Evolutionary conservation across 73 alveolate genomes (phyloP).

Genomic region (Strombidium stylifer): DNA sequence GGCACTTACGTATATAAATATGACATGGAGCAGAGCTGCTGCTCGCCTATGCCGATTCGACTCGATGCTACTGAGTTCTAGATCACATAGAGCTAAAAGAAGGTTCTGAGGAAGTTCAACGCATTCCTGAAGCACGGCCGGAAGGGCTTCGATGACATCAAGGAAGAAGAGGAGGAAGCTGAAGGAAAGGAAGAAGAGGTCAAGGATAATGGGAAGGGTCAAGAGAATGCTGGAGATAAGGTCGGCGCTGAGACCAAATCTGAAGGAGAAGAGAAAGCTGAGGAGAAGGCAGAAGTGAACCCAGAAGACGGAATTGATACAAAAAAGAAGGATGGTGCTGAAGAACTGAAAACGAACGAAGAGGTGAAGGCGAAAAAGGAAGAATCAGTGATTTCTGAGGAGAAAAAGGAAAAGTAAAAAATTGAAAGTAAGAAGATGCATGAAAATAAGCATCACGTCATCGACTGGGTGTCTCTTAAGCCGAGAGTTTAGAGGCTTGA

Average conservation of each 20-base stretch:
- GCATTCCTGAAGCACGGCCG: slow-evolving; percentile 75
- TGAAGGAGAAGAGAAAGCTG: not conserved
- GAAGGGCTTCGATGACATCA: slow-evolving; percentile 45
- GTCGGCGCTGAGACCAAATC: not conserved
- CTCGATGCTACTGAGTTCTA: slow-evolving; percentile 69
- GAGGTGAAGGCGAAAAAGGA: too few species aligned
- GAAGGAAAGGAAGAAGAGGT: not conserved
- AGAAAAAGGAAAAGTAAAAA: too few species aligned
- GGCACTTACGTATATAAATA: slow-evolving; percentile 79
- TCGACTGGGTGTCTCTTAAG: too few species aligned
- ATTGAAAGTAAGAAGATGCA: too few species aligned
- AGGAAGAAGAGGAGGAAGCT: slow-evolving; percentile 21
- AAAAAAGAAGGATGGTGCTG: not conserved
- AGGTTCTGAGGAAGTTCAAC: slow-evolving; percentile 84
- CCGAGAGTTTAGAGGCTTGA: too few species aligned
- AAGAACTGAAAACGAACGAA: not conserved
- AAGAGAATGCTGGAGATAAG: not conserved
- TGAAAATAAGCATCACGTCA: too few species aligned
- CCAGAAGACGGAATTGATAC: slow-evolving; percentile 1
- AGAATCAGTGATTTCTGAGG: too few species aligned
- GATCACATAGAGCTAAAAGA: slow-evolving; percentile 66
- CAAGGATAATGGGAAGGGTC: not conserved
- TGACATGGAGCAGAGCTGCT: slow-evolving; percentile 77
- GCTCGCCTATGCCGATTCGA: slow-evolving; percentile 82
- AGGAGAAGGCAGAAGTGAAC: slow-evolving; percentile 4